phyloP scores from a whole-genome alignment of 2,329 filamentous ascomycete genomes.

The Scytalidium sp. region DNA sequence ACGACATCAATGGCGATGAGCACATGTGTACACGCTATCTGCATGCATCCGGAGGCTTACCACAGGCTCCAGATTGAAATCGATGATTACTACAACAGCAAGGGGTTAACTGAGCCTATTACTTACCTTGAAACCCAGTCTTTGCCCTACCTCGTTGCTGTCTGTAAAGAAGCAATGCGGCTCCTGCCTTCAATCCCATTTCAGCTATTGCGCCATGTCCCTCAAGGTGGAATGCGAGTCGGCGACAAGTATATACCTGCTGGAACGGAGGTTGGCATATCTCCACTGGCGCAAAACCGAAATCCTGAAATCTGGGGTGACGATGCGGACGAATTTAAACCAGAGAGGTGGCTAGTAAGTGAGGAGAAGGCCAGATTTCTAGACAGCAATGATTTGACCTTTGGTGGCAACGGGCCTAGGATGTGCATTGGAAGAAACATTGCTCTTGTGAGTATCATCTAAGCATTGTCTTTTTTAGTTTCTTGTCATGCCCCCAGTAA shows the following conservation, averaged over 20 bases:
- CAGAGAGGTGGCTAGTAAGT: slow-evolving; percentile 65
- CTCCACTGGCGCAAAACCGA: slow-evolving; percentile 43
- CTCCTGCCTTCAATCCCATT: slow-evolving; percentile 66
- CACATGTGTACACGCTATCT: neutral
- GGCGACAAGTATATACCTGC: slow-evolving; percentile 62
- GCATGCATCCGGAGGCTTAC: neutral
- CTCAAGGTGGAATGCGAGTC: slow-evolving; percentile 64
- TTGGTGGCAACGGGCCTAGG: slow-evolving; percentile 79
- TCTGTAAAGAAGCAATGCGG: slow-evolving; percentile 72
- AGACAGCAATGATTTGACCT: slow-evolving; percentile 70
- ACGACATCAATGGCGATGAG: slow-evolving; percentile 4
- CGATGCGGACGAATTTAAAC: slow-evolving; percentile 71
- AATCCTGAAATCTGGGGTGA: slow-evolving; percentile 64
- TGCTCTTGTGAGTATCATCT: neutral
- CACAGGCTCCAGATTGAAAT: slow-evolving; percentile 2
- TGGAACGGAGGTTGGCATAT: slow-evolving; percentile 64
- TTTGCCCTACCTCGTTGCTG: slow-evolving; percentile 74
- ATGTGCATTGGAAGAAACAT: slow-evolving; percentile 72
- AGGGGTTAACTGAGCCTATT: neutral
- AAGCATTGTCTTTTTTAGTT: too few relatives aligned
- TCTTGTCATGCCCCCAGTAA: too few relatives aligned
- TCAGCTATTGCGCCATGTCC: slow-evolving; percentile 58
- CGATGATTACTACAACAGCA: neutral
- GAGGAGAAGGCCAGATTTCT: slow-evolving; percentile 56
- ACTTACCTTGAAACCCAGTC: too few relatives aligned